phyloP scores from a whole-genome alignment of 805 yeast genomes.

The Candida xiaguanensis region DNA sequence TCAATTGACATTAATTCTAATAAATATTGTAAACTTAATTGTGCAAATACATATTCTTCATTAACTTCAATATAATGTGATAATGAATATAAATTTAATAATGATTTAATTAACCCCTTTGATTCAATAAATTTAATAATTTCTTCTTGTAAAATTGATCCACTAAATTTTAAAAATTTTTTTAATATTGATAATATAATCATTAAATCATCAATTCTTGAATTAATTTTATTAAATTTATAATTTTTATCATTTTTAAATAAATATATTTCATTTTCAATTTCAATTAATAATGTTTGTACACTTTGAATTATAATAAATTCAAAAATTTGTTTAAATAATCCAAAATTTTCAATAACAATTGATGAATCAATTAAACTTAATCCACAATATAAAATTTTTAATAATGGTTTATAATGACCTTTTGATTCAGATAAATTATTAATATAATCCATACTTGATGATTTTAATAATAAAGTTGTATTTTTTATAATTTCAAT shows the following conservation, averaged over 20 bases:
- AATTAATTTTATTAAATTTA: conserved; percentile 29
- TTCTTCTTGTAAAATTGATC: conserved; percentile 44
- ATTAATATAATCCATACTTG: conserved; percentile 45
- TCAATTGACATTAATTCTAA: conserved; percentile 63
- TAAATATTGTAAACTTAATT: conserved; percentile 62
- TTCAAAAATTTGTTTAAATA: conserved; percentile 56
- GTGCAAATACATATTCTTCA: conserved; percentile 69
- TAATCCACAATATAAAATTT: conserved; percentile 52
- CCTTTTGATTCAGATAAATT: conserved; percentile 38
- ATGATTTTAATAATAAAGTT: conserved; percentile 45
- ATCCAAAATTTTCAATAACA: conserved; percentile 47
- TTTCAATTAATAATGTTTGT: conserved; percentile 51
- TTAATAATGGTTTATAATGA: conserved; percentile 56
- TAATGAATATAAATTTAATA: conserved; percentile 63
- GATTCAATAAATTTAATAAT: conserved; percentile 52
- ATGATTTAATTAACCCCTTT: conserved; percentile 57
- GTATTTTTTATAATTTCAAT: conserved; percentile 42
- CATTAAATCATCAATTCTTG: conserved; percentile 61
- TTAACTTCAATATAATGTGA: conserved; percentile 59
- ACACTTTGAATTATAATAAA: conserved; percentile 64
- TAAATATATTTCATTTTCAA: conserved; percentile 53
- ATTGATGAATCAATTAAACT: conserved; percentile 37
- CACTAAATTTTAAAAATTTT: conserved; percentile 48
- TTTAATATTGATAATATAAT: conserved; percentile 64
- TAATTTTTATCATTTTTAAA: conserved; percentile 31